Evolutionary conservation across 768 basidiomycete genomes (phyloP).

Genomic region (Suillus americanus): DNA sequence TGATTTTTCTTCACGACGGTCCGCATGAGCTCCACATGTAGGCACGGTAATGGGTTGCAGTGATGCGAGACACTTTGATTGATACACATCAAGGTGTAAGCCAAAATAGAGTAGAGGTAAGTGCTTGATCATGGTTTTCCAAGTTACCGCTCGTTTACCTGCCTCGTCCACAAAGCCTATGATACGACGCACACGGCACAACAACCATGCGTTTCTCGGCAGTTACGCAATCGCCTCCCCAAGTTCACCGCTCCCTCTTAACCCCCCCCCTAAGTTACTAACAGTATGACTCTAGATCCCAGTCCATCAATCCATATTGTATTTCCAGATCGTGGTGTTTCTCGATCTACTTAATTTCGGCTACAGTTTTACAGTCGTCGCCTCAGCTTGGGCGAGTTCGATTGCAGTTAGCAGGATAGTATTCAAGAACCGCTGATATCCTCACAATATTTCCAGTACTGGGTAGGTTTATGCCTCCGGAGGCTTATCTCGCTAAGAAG

Average conservation of each 20-base stretch:
- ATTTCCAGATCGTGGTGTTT: neutral
- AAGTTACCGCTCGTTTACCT: neutral
- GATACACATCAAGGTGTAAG: neutral
- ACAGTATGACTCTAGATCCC: neutral
- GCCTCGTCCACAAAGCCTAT: neutral
- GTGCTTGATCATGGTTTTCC: neutral
- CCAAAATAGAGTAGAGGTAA: neutral
- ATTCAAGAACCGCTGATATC: no score
- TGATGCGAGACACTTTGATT: neutral
- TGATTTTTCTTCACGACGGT: neutral
- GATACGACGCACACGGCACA: neutral
- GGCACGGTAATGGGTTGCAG: neutral
- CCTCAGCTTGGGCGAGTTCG: no score
- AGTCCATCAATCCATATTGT: neutral
- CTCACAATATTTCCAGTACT: no score
- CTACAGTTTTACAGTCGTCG: no score
- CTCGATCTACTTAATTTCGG: no score
- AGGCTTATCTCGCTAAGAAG: no score
- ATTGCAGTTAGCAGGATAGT: no score
- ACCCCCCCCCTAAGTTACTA: no score
- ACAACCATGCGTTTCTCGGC: neutral
- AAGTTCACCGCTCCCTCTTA: neutral
- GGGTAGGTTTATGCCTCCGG: no score
- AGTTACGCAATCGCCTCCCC: no score
- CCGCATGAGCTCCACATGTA: neutral